Conservation (phyloP, 2,329 filamentous ascomycete species). For the Pseudogymnoascus sp. region DNA sequence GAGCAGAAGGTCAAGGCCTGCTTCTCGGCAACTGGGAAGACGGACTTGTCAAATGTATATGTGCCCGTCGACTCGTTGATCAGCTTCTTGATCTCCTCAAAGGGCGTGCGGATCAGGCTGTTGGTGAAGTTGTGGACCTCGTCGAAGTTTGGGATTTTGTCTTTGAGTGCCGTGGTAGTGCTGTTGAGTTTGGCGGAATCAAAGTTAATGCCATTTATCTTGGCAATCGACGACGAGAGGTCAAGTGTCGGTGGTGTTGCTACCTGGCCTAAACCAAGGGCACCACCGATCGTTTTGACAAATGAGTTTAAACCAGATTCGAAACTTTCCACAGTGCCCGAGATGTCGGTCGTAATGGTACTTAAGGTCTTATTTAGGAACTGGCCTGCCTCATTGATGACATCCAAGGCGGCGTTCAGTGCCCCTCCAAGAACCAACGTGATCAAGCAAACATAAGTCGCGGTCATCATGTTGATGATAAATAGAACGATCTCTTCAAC, state of each 20-base stretch:
- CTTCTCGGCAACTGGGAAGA: constrained; percentile 79
- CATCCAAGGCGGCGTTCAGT: constrained; percentile 58
- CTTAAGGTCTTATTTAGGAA: constrained; percentile 49
- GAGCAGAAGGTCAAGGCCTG: constrained; percentile 81
- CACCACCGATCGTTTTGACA: constrained; percentile 44
- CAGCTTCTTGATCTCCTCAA: constrained; percentile 66
- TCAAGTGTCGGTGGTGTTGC: constrained; percentile 47
- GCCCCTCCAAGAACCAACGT: constrained; percentile 73
- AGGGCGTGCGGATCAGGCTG: constrained; percentile 66
- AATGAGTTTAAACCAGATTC: constrained; percentile 47
- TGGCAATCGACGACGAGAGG: constrained; percentile 53
- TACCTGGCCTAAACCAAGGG: constrained; percentile 37
- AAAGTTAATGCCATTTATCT: constrained; percentile 63
- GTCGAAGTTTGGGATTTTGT: constrained; percentile 72
- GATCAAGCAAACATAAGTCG: constrained; percentile 84
- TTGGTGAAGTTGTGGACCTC: constrained; percentile 77
- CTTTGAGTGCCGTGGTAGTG: constrained; percentile 64
- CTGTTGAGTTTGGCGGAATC: constrained; percentile 57
- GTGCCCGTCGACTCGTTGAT: constrained; percentile 62
- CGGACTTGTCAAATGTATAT: constrained; percentile 68
- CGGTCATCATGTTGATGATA: constrained; percentile 82
- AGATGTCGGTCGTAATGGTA: constrained; percentile 37
- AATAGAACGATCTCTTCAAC: constrained; percentile 86
- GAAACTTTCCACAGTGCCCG: constrained; percentile 44
- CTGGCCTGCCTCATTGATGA: constrained; percentile 51